These are phyloP conservation scores for Rutstroemia sp. DNA, from an alignment of 2,329 filamentous ascomycete genomes.

Conservation along the genomic window DNA sequence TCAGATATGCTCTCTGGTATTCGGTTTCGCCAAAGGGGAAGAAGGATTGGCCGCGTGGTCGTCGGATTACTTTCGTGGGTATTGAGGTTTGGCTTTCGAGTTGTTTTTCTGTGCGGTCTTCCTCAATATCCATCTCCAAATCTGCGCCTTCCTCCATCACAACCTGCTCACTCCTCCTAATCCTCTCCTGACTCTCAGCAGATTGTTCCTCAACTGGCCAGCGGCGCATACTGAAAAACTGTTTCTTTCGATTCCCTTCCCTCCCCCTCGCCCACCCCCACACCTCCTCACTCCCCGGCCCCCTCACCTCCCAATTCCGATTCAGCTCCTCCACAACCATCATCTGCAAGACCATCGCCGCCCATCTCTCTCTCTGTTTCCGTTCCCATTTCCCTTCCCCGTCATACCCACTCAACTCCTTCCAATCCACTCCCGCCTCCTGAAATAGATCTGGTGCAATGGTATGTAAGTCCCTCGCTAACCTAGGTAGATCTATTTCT, in stretches of 20 bases:
- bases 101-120: not conserved
- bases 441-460: conserved; percentile 19
- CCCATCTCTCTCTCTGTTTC: not conserved
- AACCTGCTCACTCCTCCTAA: conserved; percentile 13
- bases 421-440: conserved; percentile 4
- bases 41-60: conserved; percentile 8
- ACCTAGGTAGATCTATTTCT: conserved; percentile 7
- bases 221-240: conserved; percentile 20
- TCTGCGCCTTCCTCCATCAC: not conserved
- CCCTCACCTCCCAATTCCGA: conserved; percentile 24
- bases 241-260: not conserved
- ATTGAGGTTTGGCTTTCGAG: not conserved
- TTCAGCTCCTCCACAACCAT: conserved; percentile 24
- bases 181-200: conserved; percentile 8
- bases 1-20: conserved; percentile 20
- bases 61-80: conserved; percentile 6
- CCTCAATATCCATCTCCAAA: not conserved
- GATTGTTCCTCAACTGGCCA: conserved; percentile 19
- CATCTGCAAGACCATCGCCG: conserved; percentile 6
- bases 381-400: not conserved
- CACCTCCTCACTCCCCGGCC: conserved; percentile 22
- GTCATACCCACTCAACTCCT: not conserved
- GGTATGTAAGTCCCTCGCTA: conserved; percentile 17
- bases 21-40: conserved; percentile 28
- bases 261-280: conserved; percentile 15